Base-by-base conservation (phyloP, 2,329 filamentous ascomycete genomes). In the Hymenoscyphus scutula region DNA sequence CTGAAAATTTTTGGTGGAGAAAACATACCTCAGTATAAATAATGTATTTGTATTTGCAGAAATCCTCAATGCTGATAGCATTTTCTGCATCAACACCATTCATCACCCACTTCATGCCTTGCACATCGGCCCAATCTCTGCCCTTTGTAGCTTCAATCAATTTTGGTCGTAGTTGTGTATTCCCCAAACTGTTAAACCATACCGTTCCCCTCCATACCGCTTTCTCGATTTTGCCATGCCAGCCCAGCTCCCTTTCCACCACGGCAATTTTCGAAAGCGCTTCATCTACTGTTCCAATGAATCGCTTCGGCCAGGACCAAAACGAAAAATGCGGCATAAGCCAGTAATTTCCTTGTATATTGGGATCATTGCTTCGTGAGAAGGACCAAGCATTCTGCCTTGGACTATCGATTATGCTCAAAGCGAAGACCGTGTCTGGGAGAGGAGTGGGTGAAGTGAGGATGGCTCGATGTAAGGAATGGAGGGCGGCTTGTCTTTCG, bases 301-400 rank as follows among this genome's bases (percentile, higher is more conserved):
- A 81, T 59, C 78, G 79, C 54, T 82, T 76, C 25, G 79, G 75
- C 82, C 82, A 84, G 5, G 79, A 77, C 79, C 79, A 85, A 74
- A 80, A 82, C 69, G 77, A 77, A 76, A 82, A 87, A 75, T 82
- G 84, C 62, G 82, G 82, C 74, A 84, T 81, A 4, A 82, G 71
- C 73, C 82, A 84, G 62, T 75, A 75, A 38, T 78, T 77, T 11
- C 65, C 61, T 73, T 74, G 4, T 64, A 67, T 60, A 17, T 66
- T 62, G 0, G 78, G 76, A 70, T 78, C 75, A 25, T 77, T 77
- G 8, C 78, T 76, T 1, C 80, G 78, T n/a, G 78, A 75, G 73
- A 83, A 82, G 13, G 78, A 78, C 71, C 80, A 79, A 2, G 78
- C 73, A 6, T 75, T 74, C n/a, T 76, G 69, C 41, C 74, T 72